Percentiles rank a stretch among this genome's conserved stretches.
phyloP scores from a whole-genome alignment of 1,284 basidiomycete genomes.

The Ceratobasidium sp. region DNA sequence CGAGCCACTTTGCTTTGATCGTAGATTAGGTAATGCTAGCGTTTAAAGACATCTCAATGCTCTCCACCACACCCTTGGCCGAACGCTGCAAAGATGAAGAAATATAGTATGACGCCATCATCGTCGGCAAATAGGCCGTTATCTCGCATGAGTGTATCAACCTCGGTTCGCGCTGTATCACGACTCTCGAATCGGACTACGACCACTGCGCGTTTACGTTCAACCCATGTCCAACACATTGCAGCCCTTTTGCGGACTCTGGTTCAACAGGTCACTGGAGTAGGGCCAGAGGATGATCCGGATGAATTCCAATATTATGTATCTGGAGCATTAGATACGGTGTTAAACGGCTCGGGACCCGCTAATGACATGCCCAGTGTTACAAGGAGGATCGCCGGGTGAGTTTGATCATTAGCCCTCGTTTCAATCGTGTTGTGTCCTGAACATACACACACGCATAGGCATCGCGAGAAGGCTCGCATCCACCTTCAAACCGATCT shows the following conservation, averaged over 20 bases:
- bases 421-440: neutral
- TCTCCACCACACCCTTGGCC: neutral
- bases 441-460: conserved; percentile 46
- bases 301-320: conserved; percentile 41
- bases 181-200: conserved; percentile 37
- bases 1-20: conserved; percentile 12
- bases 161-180: conserved; percentile 34
- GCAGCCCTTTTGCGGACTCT: conserved; percentile 34
- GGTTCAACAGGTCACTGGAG: conserved; percentile 39
- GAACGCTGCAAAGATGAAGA: conserved; percentile 21
- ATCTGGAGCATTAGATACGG: conserved; percentile 17
- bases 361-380: conserved; percentile 23
- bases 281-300: conserved; percentile 38
- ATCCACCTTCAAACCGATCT: conserved; percentile 66
- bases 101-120: conserved; percentile 15
- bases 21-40: conserved; percentile 8
- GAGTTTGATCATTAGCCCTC: neutral
- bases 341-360: conserved; percentile 35
- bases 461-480: conserved; percentile 68
- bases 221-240: conserved; percentile 40
- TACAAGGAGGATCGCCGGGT: conserved; percentile 32
- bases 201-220: conserved; percentile 40
- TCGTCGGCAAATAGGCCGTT: conserved; percentile 20
- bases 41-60: neutral
- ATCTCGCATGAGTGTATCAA: conserved; percentile 26